Evolutionary conservation across 768 basidiomycete species (phyloP), one percentile per base, ranked within the genome.

Genomic region (Hypholoma fasciculare): DNA sequence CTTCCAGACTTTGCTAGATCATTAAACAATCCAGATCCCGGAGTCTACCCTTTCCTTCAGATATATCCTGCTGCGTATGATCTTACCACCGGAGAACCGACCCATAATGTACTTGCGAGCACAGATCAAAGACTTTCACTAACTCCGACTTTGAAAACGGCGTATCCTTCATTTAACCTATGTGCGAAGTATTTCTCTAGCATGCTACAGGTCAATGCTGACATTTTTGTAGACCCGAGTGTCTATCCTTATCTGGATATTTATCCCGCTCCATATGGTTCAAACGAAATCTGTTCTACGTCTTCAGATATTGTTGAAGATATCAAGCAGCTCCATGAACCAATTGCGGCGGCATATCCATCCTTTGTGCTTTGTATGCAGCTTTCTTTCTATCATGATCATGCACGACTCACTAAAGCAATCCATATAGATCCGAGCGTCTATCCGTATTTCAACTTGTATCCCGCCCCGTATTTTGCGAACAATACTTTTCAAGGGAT

Each of bases 161-260:
- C 19, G 7, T 79, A 78, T 60, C 77, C 78, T 6, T 70, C 64
- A 57, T 69, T 78, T 59, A 66, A 72, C 52, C 62, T 75, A 8
- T 78, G 78, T 78, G 60, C 56, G 74, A 64, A 3, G 7, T 1
- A 23, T 7, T 13, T 52, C 19, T 42, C 8, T 7, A 6, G 17
- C 7, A 3, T 17, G 40, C 38, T 39, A n/a, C 40, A 16, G 1
- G 7, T 9, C 13, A 6, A 14, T 14, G 13, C 40, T 42, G 13
- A 42, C 13, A 42, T 16, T 17, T 42, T n/a, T 39, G 17, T 54
- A 65, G 63, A 65, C 47, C 58, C 64, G 13, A 23, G 58, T 4
- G 39, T 61, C 17, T 65, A 66, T 43, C 60, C 57, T 9, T 52
- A 61, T 52, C 37, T 63, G 26, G 52, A 56, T n/a, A 44, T 63